phyloP scores from a whole-genome alignment of 1,139 yeast genomes.

The Taphrina pruni region DNA sequence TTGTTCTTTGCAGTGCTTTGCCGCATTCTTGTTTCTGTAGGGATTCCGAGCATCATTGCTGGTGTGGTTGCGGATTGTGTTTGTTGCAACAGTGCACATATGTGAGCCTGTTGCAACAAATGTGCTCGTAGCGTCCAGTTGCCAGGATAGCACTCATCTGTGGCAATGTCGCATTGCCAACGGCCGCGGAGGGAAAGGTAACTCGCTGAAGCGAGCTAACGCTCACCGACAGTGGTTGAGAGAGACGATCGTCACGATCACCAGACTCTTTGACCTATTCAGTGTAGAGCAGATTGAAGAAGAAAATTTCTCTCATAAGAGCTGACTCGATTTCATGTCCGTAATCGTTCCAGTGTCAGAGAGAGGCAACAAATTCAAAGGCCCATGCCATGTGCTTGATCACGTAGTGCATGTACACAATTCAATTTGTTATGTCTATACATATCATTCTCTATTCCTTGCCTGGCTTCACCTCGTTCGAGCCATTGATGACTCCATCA shows the following conservation, averaged over 20 bases:
- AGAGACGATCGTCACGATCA: constrained; percentile 39
- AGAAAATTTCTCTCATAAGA: constrained; percentile 29
- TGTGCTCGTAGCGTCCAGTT: neutral
- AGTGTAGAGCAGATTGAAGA: constrained; percentile 31
- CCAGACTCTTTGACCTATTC: constrained; percentile 35
- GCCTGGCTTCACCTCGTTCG: constrained; percentile 23
- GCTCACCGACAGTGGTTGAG: constrained; percentile 39
- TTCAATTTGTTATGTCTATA: too few relatives aligned
- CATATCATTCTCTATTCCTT: neutral
- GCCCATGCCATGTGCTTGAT: neutral
- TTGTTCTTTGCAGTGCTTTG: too few relatives aligned
- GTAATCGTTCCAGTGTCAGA: constrained; percentile 38
- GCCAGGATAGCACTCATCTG: neutral
- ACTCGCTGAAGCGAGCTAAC: neutral
- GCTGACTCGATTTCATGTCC: constrained; percentile 28
- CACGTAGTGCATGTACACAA: neutral
- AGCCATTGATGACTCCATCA: constrained; percentile 35
- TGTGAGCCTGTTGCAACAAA: neutral
- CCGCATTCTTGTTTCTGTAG: too few relatives aligned
- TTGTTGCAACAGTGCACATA: neutral
- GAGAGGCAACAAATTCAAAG: constrained; percentile 23
- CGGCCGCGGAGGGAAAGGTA: too few relatives aligned
- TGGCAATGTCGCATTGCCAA: neutral
- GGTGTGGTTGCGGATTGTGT: neutral
- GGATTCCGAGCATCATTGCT: too few relatives aligned